phyloP scores from a whole-genome alignment of 2,329 filamentous ascomycete genomes.

The Aspergillus oerlinghausenensis region DNA sequence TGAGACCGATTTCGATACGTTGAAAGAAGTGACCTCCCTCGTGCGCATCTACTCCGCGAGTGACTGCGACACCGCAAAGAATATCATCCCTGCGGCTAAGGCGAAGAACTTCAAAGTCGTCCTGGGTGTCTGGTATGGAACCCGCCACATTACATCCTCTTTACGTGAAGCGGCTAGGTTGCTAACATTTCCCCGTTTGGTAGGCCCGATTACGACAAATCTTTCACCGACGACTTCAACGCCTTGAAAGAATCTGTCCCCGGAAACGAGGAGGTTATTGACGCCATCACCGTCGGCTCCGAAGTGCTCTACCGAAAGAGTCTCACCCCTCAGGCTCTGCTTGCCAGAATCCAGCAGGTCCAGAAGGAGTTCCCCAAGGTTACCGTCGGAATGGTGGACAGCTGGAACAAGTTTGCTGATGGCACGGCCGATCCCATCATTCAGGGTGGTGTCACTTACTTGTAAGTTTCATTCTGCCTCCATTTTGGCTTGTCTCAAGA shows the following conservation, averaged over 20 bases:
- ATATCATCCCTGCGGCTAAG: constrained; percentile 63
- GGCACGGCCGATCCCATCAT: constrained; percentile 64
- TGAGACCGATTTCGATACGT: constrained; percentile 59
- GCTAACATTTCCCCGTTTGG: constrained; percentile 4
- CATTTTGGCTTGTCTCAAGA: not conserved
- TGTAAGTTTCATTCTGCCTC: constrained; percentile 35
- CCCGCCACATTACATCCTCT: not conserved
- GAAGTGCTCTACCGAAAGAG: constrained; percentile 67
- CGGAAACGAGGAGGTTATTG: constrained; percentile 54
- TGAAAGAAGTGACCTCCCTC: constrained; percentile 51
- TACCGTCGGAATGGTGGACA: constrained; percentile 64
- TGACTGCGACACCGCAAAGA: constrained; percentile 60
- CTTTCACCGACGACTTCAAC: constrained; percentile 57
- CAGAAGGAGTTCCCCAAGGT: constrained; percentile 52
- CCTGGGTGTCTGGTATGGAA: constrained; percentile 62
- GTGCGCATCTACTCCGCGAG: constrained; percentile 64
- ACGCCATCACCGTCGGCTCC: constrained; percentile 66
- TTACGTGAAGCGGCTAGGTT: not conserved
- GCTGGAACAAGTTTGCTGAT: constrained; percentile 68
- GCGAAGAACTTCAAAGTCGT: constrained; percentile 62
- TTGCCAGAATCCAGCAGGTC: constrained; percentile 59
- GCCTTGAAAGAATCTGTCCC: constrained; percentile 47
- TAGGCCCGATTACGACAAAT: constrained; percentile 60
- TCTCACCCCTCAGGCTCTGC: constrained; percentile 57
- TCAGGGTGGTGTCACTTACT: constrained; percentile 54